These are phyloP conservation scores for Erodium texanum DNA, from an alignment of 441 rosid species.

Conservation along the genomic window DNA sequence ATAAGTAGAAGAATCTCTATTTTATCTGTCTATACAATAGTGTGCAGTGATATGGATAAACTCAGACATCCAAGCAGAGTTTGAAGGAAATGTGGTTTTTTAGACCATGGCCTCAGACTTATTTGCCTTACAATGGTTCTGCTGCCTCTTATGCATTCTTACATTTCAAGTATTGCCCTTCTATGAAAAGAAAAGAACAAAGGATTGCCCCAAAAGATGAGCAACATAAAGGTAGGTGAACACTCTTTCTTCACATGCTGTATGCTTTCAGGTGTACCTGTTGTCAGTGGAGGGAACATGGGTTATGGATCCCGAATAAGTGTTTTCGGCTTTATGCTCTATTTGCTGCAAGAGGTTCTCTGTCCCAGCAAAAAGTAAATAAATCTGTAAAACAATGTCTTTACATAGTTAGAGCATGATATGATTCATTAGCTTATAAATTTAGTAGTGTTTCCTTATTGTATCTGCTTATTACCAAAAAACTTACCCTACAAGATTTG, in stretches of 20 bases:
- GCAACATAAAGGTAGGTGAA: not conserved
- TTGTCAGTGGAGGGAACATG: not conserved
- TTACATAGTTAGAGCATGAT: not conserved
- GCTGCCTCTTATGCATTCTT: not conserved
- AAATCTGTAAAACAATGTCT: constrained; percentile 3
- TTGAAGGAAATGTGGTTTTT: not conserved
- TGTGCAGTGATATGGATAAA: not conserved
- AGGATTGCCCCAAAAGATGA: not conserved
- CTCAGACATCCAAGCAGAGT: not conserved
- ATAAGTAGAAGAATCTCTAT: not conserved
- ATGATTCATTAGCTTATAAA: not conserved
- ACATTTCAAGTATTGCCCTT: not conserved
- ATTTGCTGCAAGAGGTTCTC: not conserved
- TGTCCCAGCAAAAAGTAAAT: not conserved
- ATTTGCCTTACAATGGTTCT: not conserved
- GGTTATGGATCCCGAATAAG: not conserved
- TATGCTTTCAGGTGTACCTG: not conserved
- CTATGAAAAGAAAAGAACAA: not conserved
- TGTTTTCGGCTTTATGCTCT: not conserved
- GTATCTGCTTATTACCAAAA: not conserved
- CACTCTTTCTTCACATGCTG: not conserved
- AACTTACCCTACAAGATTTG: constrained; percentile 27
- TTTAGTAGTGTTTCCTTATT: too few species aligned
- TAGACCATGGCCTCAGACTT: not conserved
- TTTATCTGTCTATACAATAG: not conserved